Base-by-base conservation (phyloP, 345 rosid species). In the Excoecaria cochinchinensis region DNA sequence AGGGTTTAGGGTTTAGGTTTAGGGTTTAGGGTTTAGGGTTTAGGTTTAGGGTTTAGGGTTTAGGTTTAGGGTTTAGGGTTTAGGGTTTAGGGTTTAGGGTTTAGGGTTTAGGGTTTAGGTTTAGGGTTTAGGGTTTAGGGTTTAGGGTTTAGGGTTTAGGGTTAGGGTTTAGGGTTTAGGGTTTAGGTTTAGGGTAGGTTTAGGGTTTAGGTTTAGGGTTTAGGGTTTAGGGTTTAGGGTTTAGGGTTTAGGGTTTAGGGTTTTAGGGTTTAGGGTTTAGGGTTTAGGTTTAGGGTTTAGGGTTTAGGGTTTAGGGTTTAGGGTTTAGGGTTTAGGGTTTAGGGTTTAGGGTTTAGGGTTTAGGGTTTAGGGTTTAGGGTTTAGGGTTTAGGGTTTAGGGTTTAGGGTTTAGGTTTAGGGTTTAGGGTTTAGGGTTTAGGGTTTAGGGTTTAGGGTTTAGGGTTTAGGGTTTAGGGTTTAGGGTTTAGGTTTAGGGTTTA, bases 371-470 rank as follows among this genome's bases (percentile, higher is more conserved):
- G 74, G 64, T 15, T 71, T 53, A 36, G 64, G 64, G 74, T 16
- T 71, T 71, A 55, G 64, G 74, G 62, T 36, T 53, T 71, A 36
- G 64, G 74, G 74, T 36, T 71, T 71, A 16, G 40, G 74, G 74
- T 55, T 53, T 71, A 40, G 64, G 74, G 74, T 55, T 71, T 71
- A 57, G 74, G 74, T 44, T 64, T 71, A 10, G 36, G 64, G 63
- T 31, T 71, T 71, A 40, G 63, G 74, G 74, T 71, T 71, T 57
- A 57, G 74, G 74, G 74, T 53, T 70, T 71, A 69, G 72, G 58
- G 72, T 48, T 69, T 47, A 16, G 64, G 74, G 50, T 31, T 71
- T 71, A 39, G 64, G 64, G 74, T 53, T 71, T 71, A 39, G 64
- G 74, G 74, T 31, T 71, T 71, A 47, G 74, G 74, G 46, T 71